Conservation (phyloP, 768 basidiomycete species). For the Multifurca ochricompacta region DNA sequence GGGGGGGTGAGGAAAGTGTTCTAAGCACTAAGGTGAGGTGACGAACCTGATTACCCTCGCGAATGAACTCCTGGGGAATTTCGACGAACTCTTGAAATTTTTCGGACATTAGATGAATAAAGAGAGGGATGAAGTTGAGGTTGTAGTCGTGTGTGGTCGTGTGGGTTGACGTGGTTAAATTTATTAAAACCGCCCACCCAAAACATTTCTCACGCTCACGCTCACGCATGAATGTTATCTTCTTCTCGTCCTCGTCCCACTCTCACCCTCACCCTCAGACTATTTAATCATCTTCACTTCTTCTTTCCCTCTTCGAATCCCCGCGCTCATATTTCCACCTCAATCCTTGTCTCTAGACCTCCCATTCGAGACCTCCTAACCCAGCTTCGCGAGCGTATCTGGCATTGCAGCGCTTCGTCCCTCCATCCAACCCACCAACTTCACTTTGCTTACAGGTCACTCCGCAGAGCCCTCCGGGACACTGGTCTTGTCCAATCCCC, state of each 20-base stretch:
- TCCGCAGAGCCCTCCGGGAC: constrained; percentile 15
- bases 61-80: constrained; percentile 84
- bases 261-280: too few relatives aligned
- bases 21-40: background rate
- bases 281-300: background rate
- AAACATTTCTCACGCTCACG: background rate
- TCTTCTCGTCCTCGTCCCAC: background rate
- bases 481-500: background rate
- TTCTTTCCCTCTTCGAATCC: constrained; percentile 3
- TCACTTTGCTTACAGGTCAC: constrained; percentile 9
- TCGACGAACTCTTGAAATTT: constrained; percentile 86
- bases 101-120: constrained; percentile 64
- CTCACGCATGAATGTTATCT: constrained; percentile 7
- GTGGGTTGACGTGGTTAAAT: constrained; percentile 15
- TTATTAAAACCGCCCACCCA: too few relatives aligned
- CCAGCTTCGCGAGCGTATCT: constrained; percentile 11
- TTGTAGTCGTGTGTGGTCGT: constrained; percentile 6
- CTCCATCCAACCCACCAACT: constrained; percentile 1
- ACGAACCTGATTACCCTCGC: constrained; percentile 84
- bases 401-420: constrained; percentile 5
- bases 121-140: constrained; percentile 17
- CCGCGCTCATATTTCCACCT: background rate
- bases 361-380: constrained; percentile 23
- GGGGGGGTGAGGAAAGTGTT: constrained; percentile 13
- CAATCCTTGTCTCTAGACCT: constrained; percentile 46